phyloP scores from a whole-genome alignment of 257 asterid species.

The Solanum acaule region DNA sequence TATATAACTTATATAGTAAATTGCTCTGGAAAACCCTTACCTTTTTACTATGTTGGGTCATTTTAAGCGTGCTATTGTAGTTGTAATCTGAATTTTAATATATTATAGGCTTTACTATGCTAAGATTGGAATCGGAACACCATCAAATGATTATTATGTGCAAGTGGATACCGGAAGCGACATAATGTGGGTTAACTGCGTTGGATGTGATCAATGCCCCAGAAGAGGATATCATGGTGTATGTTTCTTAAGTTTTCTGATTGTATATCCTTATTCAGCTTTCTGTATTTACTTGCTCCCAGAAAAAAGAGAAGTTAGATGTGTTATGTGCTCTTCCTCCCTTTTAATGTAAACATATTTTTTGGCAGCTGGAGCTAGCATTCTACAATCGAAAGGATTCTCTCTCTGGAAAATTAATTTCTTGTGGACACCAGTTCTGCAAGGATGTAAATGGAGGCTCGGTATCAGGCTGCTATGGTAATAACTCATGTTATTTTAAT shows the following conservation, averaged over 20 bases:
- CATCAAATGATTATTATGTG: conserved; percentile 85
- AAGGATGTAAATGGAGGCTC: conserved; percentile 51
- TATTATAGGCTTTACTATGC: conserved; percentile 90
- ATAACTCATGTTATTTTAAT: conserved; percentile 71
- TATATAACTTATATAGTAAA: neutral
- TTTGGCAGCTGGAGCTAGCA: conserved; percentile 76
- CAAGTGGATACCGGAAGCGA: conserved; percentile 99
- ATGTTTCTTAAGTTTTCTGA: conserved; percentile 25
- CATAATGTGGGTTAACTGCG: conserved; percentile 95
- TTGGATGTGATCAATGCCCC: conserved; percentile 83
- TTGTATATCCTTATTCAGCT: neutral
- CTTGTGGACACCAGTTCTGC: conserved; percentile 61
- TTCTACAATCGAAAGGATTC: conserved; percentile 72
- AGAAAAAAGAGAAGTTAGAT: neutral
- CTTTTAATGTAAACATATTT: conserved; percentile 11
- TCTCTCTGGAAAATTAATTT: conserved; percentile 50
- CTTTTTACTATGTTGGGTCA: neutral
- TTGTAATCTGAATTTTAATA: neutral
- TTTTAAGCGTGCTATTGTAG: neutral
- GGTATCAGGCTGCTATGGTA: conserved; percentile 49
- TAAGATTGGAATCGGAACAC: conserved; percentile 91
- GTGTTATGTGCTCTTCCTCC: neutral
- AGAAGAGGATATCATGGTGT: conserved; percentile 87
- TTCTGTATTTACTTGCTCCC: neutral
- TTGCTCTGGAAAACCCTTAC: neutral